These are phyloP conservation scores for Cochlearia excelsa DNA, from an alignment of 345 rosid genomes.

Conservation along the genomic window DNA sequence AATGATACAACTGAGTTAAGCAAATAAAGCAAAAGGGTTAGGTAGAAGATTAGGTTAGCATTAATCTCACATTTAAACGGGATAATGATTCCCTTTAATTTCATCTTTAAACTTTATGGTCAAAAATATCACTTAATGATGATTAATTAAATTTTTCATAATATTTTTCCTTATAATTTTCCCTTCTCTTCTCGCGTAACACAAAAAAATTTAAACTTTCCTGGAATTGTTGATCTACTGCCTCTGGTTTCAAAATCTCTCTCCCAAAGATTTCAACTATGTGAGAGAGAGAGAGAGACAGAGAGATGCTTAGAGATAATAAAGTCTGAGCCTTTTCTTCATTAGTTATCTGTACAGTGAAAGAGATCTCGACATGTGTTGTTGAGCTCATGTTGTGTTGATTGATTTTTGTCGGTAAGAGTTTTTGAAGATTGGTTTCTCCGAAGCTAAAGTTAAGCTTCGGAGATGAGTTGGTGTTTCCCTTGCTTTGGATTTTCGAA, in stretches of 20 bases:
- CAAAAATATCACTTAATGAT: constrained; percentile 19
- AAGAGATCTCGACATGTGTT: constrained; percentile 28
- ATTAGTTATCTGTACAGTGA: constrained; percentile 11
- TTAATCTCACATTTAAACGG: constrained; percentile 30
- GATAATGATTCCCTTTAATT: constrained; percentile 22
- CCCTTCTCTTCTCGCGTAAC: constrained; percentile 43
- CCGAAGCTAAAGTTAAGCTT: constrained; percentile 27
- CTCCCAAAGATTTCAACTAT: constrained; percentile 47
- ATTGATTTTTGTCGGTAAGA: constrained; percentile 41
- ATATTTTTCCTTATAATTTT: constrained; percentile 43
- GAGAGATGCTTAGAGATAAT: constrained; percentile 30
- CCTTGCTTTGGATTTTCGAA: constrained; percentile 95
- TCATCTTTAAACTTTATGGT: constrained; percentile 15
- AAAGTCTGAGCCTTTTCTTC: constrained; percentile 28
- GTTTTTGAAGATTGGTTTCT: constrained; percentile 48
- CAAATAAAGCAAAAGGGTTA: too few species aligned
- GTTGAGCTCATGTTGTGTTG: constrained; percentile 35
- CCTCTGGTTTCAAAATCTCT: constrained; percentile 58
- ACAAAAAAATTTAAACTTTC: constrained; percentile 35
- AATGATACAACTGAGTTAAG: too few species aligned
- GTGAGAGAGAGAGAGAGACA: constrained; percentile 31
- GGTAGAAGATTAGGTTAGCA: constrained; percentile 21
- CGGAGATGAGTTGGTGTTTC: constrained; percentile 88
- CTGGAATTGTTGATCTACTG: constrained; percentile 87
- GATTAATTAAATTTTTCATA: constrained; percentile 10